phyloP scores from a whole-genome alignment of 352 stramenopile species.

The Pythium dissotocum region DNA sequence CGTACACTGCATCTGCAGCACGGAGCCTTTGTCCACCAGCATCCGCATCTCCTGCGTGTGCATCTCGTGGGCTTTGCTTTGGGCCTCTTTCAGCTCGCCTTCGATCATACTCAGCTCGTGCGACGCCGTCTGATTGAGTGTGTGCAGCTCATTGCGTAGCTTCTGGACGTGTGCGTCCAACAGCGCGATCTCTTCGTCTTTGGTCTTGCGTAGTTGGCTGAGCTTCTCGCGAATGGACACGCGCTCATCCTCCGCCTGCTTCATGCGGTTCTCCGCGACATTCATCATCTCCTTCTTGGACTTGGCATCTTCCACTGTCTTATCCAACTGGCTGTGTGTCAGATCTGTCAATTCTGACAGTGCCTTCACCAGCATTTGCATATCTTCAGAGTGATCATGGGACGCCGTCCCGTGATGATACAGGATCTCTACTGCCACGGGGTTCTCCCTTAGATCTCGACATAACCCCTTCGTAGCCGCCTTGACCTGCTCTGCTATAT shows the following conservation, averaged over 20 bases:
- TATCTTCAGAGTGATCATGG: slow-evolving; percentile 60
- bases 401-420: slow-evolving; percentile 60
- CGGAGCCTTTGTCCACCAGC: slow-evolving; percentile 54
- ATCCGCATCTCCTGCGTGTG: slow-evolving; percentile 81
- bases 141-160: slow-evolving; percentile 71
- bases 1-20: slow-evolving; percentile 51
- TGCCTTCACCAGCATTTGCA: slow-evolving; percentile 73
- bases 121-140: slow-evolving; percentile 70
- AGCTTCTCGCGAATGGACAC: slow-evolving; percentile 76
- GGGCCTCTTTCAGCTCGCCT: slow-evolving; percentile 69
- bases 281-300: slow-evolving; percentile 83
- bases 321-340: slow-evolving; percentile 73
- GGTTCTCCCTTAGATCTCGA: slow-evolving; percentile 70
- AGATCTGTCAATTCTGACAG: slow-evolving; percentile 84
- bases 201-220: slow-evolving; percentile 70
- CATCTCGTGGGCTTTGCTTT: slow-evolving; percentile 71
- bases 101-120: slow-evolving; percentile 81
- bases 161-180: slow-evolving; percentile 84
- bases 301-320: slow-evolving; percentile 84
- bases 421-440: slow-evolving; percentile 72
- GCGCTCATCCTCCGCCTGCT: slow-evolving; percentile 82
- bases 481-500: slow-evolving; percentile 81
- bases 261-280: slow-evolving; percentile 72
- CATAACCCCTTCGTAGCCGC: slow-evolving; percentile 64
- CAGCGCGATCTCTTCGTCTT: slow-evolving; percentile 80